Conservation (phyloP, 2,329 filamentous ascomycete genomes). For the Exophiala viscosa region DNA sequence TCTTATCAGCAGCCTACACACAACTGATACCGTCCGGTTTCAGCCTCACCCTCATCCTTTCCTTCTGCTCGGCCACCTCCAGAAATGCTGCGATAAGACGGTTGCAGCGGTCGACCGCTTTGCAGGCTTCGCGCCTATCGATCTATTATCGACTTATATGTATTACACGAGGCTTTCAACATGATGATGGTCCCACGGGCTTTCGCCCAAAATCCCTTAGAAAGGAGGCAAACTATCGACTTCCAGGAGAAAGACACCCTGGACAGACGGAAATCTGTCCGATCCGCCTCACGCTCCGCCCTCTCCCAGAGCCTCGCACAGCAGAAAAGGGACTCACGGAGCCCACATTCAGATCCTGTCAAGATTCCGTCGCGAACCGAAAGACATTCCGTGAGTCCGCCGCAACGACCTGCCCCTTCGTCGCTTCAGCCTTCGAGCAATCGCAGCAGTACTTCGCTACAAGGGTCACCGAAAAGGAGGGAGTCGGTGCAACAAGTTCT, state of each 20-base stretch:
- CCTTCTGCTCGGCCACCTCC: not conserved
- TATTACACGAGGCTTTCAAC: not conserved
- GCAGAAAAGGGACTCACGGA: constrained; percentile 5
- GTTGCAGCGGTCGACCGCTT: not conserved
- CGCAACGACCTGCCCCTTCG: constrained; percentile 12
- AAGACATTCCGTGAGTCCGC: not conserved
- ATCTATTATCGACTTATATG: not conserved
- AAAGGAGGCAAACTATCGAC: constrained; percentile 26
- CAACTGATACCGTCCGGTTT: not conserved
- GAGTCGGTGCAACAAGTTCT: constrained; percentile 39
- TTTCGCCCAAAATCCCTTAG: constrained; percentile 36
- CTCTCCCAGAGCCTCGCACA: constrained; percentile 16
- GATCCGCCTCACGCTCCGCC: constrained; percentile 11
- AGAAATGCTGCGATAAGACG: not conserved
- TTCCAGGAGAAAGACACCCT: constrained; percentile 18
- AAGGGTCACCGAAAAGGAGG: constrained; percentile 12
- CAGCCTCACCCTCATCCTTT: not conserved
- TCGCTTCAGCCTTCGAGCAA: constrained; percentile 11
- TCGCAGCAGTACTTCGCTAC: not conserved
- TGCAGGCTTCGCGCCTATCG: not conserved
- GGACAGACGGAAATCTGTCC: constrained; percentile 5
- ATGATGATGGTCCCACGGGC: constrained; percentile 42
- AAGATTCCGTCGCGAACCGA: constrained; percentile 15
- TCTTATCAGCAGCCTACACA: not conserved
- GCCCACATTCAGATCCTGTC: constrained; percentile 15